phyloP scores from a whole-genome alignment of 2,329 filamentous ascomycete genomes.

The Ophiognomonia clavigignenti-juglandacearum region DNA sequence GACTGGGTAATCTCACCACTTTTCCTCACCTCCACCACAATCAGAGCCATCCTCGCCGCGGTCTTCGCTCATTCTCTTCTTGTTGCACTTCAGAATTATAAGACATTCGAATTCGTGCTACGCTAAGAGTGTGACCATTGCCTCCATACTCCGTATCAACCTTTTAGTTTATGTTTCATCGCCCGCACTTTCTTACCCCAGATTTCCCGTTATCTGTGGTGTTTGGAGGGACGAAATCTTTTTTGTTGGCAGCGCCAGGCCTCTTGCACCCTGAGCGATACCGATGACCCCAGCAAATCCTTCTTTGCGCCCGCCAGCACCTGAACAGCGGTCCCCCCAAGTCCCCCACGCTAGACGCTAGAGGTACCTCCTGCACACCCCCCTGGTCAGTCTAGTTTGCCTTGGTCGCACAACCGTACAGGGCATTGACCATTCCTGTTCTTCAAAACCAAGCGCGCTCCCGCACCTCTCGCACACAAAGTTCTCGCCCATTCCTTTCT shows the following conservation, averaged over 20 bases:
- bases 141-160: background rate
- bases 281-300: background rate
- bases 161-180: background rate
- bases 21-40: background rate
- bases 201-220: background rate
- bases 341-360: background rate
- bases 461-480: conserved; percentile 13
- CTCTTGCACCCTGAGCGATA: background rate
- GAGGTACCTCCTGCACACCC: background rate
- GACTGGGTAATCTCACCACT: background rate
- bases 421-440: conserved; percentile 6
- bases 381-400: background rate
- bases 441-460: conserved; percentile 15
- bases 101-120: background rate
- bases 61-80: background rate
- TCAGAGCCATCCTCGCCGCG: no score
- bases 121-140: background rate
- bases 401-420: background rate
- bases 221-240: background rate
- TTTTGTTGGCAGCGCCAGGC: background rate
- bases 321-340: no score
- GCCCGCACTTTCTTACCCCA: background rate
- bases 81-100: no score
- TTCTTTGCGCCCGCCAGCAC: background rate
- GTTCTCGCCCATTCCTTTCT: background rate